Base-by-base conservation (phyloP, 2,329 filamentous ascomycete genomes). In the Ascochyta pisi region DNA sequence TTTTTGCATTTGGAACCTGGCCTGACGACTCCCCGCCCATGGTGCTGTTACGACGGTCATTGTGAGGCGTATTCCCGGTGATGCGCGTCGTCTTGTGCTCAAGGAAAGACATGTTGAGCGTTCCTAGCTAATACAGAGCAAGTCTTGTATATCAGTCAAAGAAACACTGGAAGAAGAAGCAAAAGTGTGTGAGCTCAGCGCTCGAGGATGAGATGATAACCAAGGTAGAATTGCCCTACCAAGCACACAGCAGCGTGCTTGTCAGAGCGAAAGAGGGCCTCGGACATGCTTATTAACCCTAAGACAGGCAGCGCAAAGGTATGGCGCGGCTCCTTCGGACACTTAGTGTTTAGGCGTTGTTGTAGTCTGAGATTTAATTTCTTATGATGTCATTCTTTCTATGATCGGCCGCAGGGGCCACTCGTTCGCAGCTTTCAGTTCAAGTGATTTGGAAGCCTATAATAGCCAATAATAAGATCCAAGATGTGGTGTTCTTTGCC, bases 1-100 rank as follows among this genome's bases (percentile, higher is more conserved):
- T 78, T 61, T 80, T 77, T 13, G 77, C 75, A 61, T 78, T 71
- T 4, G 78, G 78, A 19, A 80, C 63, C 24, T 67, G 66, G 38
- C 67, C 62, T 31, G 68, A 67, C 9, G 65, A 57, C 22, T 51
- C 57, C 6, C 57, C 47, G 8, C 56, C 59, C 16, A 65, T 48
- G 16, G 54, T 57, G 39, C 64, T 66, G 29, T 53, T 63, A 15
- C 65, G 66, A 8, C 58, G 62, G 19, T 53, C 62, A 52, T 58
- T 58, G 24, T 54, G 57, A 47, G 62, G 57, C 19, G 60, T 53
- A 23, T 52, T 53, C 26, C 69, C 68, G 2, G 69, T 72, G 22
- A 72, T 68, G 24, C 69, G 68, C 22, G 64, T 69, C 16, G 65
- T 67, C 31, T 68, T 67, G 22, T 66, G 63, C 57, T 67, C 59